Evolutionary conservation across 371 early-diverging fungal genomes (phyloP).

Genomic region (Capillidium heterosporum): DNA sequence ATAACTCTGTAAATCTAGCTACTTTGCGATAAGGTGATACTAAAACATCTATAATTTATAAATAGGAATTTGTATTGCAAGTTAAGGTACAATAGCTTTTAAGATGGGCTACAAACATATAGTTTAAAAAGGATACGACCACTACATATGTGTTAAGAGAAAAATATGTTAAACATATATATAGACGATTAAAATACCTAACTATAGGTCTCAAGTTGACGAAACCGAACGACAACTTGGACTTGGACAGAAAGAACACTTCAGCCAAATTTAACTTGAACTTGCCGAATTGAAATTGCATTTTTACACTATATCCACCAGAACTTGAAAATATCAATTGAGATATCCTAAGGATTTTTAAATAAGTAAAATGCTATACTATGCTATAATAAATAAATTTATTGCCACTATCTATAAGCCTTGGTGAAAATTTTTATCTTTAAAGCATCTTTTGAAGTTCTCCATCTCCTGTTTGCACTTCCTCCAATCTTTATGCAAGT

Average conservation of each 20-base stretch:
- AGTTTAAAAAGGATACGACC: conserved; percentile 16
- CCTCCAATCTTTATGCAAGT: conserved; percentile 59
- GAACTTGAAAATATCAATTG: no score
- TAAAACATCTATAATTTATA: neutral
- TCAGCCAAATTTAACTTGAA: no score
- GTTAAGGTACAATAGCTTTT: conserved; percentile 6
- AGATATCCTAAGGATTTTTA: no score
- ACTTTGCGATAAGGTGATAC: neutral
- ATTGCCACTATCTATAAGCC: no score
- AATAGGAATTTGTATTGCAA: neutral
- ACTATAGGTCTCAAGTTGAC: conserved; percentile 81
- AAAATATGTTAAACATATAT: neutral
- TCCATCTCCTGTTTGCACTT: conserved; percentile 48
- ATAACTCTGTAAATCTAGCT: neutral
- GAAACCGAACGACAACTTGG: conserved; percentile 47
- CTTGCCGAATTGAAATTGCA: no score
- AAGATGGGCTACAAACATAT: neutral
- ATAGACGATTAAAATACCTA: conserved; percentile 19
- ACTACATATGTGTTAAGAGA: neutral
- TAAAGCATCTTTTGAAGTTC: conserved; percentile 37
- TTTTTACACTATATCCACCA: no score
- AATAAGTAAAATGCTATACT: no score
- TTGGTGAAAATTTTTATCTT: neutral
- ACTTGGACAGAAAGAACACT: no score
- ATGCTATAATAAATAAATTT: no score